Evolutionary conservation across 1,284 basidiomycete species (phyloP).

Genomic region (Rhizoctonia solani): DNA sequence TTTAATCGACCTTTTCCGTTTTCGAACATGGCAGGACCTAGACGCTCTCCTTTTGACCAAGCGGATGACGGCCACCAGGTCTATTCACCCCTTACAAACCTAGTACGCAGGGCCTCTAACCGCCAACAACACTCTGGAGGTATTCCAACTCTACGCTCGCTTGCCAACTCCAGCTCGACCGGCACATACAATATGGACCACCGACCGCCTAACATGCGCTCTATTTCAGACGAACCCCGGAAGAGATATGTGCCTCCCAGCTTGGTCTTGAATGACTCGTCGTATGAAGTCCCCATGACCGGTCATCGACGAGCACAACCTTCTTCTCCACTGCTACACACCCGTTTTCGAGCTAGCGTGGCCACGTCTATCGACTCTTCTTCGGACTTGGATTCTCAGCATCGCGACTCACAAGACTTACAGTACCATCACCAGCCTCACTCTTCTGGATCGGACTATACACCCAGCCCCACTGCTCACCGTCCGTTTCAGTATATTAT

Average conservation of each 20-base stretch:
- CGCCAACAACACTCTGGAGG: slow-evolving; percentile 4
- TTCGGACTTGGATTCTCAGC: slow-evolving; percentile 3
- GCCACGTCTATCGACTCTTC: slow-evolving; percentile 29
- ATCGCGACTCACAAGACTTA: slow-evolving; percentile 20
- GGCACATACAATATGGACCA: not conserved
- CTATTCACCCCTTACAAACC: slow-evolving; percentile 19
- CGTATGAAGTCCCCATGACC: not conserved
- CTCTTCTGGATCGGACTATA: slow-evolving; percentile 25
- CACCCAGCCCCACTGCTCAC: slow-evolving; percentile 18
- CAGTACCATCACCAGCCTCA: slow-evolving; percentile 4
- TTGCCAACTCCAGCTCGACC: not conserved
- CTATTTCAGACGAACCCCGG: slow-evolving; percentile 8
- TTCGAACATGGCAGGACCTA: not conserved
- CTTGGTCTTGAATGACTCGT: not conserved
- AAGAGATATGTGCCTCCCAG: slow-evolving; percentile 14
- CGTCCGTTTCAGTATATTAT: slow-evolving; percentile 19
- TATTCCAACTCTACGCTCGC: slow-evolving; percentile 9
- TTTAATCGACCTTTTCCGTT: too few relatives aligned
- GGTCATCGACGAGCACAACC: slow-evolving; percentile 42
- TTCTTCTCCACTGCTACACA: slow-evolving; percentile 64
- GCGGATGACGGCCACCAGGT: slow-evolving; percentile 13
- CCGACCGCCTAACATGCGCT: slow-evolving; percentile 19
- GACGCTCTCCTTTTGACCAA: slow-evolving; percentile 22
- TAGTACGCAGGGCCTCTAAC: slow-evolving; percentile 31
- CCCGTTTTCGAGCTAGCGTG: slow-evolving; percentile 56